Evolutionary conservation across 257 asterid genomes (phyloP).

Genomic region (Nicotiana attenuata): DNA sequence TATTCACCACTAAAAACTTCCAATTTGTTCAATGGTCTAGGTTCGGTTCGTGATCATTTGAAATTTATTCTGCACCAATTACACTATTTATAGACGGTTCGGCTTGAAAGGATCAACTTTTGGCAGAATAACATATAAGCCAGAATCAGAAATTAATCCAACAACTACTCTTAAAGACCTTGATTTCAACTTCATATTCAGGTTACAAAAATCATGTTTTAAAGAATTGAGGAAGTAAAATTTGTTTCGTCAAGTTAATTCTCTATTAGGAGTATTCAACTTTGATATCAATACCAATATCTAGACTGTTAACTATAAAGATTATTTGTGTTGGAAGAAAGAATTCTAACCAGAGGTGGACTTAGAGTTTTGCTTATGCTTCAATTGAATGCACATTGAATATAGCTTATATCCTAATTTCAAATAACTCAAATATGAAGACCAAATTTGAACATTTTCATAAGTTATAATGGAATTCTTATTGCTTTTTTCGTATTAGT

Average conservation of each 20-base stretch:
- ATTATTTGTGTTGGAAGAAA: neutral
- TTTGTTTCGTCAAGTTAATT: neutral
- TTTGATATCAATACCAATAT: neutral
- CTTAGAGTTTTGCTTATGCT: neutral
- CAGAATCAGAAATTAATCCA: conserved; percentile 23
- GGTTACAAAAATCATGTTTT: conserved; percentile 16
- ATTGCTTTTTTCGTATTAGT: too few relatives aligned
- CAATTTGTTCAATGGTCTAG: neutral
- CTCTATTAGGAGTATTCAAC: neutral
- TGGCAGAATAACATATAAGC: conserved; percentile 25
- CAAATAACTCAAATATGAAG: too few relatives aligned
- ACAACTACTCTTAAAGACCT: conserved; percentile 27
- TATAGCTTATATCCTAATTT: too few relatives aligned
- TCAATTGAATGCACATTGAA: too few relatives aligned
- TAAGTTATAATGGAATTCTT: too few relatives aligned
- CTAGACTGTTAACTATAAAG: neutral
- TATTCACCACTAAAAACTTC: neutral
- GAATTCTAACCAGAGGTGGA: neutral
- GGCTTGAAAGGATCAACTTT: conserved; percentile 28
- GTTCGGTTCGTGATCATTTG: conserved; percentile 24
- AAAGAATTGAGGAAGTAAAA: conserved; percentile 15
- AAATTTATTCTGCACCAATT: conserved; percentile 26
- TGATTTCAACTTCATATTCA: conserved; percentile 21
- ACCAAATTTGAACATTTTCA: too few relatives aligned
- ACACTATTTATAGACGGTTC: conserved; percentile 15